Evolutionary conservation across 257 asterid genomes (phyloP).

Genomic region (Echium plantagineum): DNA sequence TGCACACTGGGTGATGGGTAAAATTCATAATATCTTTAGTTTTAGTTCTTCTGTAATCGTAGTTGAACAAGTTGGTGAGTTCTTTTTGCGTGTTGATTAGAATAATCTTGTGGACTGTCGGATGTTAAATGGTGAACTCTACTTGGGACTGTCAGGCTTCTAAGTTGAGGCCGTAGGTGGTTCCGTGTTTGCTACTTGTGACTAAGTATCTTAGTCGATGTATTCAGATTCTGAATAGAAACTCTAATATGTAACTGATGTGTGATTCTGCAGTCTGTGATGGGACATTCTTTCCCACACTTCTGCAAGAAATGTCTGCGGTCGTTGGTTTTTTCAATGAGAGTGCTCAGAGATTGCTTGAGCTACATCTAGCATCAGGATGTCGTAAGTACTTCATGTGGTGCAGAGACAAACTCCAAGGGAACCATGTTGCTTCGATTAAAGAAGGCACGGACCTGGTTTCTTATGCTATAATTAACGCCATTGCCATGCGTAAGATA

Average conservation of each 20-base stretch:
- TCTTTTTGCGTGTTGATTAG: too few species aligned
- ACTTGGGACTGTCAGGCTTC: too few species aligned
- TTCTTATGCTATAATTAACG: slow-evolving; percentile 69
- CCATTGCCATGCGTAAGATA: slow-evolving; percentile 86
- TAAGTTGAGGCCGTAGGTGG: too few species aligned
- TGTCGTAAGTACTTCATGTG: slow-evolving; percentile 49
- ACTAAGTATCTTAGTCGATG: too few species aligned
- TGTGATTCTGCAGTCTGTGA: slow-evolving; percentile 61
- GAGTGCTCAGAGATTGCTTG: slow-evolving; percentile 60
- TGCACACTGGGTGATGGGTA: too few species aligned
- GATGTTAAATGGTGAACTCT: too few species aligned
- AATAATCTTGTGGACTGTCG: too few species aligned
- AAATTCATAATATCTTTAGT: too few species aligned
- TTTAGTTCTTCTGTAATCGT: too few species aligned
- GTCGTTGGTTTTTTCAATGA: slow-evolving; percentile 79
- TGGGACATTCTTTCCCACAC: slow-evolving; percentile 87
- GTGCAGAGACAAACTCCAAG: slow-evolving; percentile 46
- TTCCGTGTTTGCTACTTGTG: too few species aligned
- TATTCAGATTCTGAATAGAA: too few species aligned
- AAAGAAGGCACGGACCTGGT: slow-evolving; percentile 80
- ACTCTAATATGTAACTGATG: slow-evolving; percentile 6
- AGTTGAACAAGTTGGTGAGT: too few species aligned
- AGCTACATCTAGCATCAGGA: slow-evolving; percentile 66
- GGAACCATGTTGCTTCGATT: slow-evolving; percentile 42
- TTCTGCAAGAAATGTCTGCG: slow-evolving; percentile 74